Conservation (phyloP, 2,329 filamentous ascomycete species). For the Scolecobasidium constrictum region DNA sequence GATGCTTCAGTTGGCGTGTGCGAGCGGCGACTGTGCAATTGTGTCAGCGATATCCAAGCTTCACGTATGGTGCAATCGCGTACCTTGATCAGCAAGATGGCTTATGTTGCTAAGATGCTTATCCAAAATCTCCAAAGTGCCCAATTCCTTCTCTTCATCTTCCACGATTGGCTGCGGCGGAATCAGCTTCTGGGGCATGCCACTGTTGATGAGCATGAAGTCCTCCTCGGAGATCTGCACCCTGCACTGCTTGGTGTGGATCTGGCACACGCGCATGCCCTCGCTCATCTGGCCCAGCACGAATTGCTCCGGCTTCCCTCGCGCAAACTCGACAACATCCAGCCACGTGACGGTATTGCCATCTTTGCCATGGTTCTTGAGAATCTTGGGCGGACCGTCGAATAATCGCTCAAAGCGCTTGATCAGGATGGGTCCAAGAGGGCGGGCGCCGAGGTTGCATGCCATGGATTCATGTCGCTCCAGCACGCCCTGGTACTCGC, state of each 20-base stretch:
- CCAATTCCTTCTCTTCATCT: slow-evolving; percentile 76
- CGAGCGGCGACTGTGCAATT: slow-evolving; percentile 49
- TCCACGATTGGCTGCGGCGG: slow-evolving; percentile 72
- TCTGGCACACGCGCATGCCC: slow-evolving; percentile 64
- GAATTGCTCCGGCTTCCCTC: slow-evolving; percentile 69
- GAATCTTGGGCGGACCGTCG: slow-evolving; percentile 63
- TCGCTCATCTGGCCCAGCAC: slow-evolving; percentile 57
- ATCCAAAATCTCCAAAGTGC: slow-evolving; percentile 74
- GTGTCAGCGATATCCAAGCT: not conserved
- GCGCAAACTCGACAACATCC: slow-evolving; percentile 76
- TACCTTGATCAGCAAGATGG: slow-evolving; percentile 68
- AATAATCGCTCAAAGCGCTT: slow-evolving; percentile 82
- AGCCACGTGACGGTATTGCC: slow-evolving; percentile 63
- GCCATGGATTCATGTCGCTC: slow-evolving; percentile 81
- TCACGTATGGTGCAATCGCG: slow-evolving; percentile 13
- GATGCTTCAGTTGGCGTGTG: slow-evolving; percentile 70
- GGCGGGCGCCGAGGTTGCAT: slow-evolving; percentile 71
- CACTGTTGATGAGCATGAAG: slow-evolving; percentile 72
- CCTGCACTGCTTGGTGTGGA: slow-evolving; percentile 67
- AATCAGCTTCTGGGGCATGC: slow-evolving; percentile 72
- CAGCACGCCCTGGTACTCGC: slow-evolving; percentile 75
- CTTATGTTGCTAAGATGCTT: slow-evolving; percentile 66
- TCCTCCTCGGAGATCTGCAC: slow-evolving; percentile 85
- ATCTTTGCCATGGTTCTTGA: slow-evolving; percentile 51
- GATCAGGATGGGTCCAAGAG: slow-evolving; percentile 70